Percentiles rank a stretch among this genome's conserved stretches.
Evolutionary conservation across 1,139 yeast species (phyloP).

Genomic region (Wickerhamomyces sp.): DNA sequence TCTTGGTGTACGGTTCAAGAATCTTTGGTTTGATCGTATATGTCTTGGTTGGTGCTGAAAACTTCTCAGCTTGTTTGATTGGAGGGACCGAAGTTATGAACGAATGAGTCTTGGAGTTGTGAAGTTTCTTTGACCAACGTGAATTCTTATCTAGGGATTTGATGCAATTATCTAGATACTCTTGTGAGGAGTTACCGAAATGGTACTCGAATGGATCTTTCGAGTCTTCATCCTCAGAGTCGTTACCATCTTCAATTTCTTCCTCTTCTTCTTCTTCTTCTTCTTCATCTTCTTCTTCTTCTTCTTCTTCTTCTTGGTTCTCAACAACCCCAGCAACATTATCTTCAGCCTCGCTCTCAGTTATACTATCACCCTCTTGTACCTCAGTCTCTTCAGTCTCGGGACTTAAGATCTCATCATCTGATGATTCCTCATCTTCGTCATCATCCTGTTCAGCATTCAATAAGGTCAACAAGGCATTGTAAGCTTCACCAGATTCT

Average conservation of each 20-base stretch:
- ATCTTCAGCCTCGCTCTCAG: constrained; percentile 17
- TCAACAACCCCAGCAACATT: constrained; percentile 7
- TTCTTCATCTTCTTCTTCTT: constrained; percentile 30
- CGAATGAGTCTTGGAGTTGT: constrained; percentile 11
- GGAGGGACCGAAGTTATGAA: no score
- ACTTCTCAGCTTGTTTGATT: background rate
- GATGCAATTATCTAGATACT: constrained; percentile 30
- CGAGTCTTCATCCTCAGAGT: constrained; percentile 30
- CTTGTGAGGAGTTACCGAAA: constrained; percentile 53
- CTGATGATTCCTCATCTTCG: constrained; percentile 30
- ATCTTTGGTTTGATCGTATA: constrained; percentile 30
- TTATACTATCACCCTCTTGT: constrained; percentile 13
- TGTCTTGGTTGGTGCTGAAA: background rate
- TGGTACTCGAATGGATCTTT: constrained; percentile 72
- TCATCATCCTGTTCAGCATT: constrained; percentile 12
- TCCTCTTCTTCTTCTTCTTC: constrained; percentile 31
- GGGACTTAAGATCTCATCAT: constrained; percentile 22
- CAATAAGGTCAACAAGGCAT: constrained; percentile 2
- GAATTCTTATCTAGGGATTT: constrained; percentile 6
- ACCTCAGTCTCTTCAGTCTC: constrained; percentile 24
- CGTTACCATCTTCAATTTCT: constrained; percentile 35
- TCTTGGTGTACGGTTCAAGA: constrained; percentile 15
- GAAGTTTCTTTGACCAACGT: constrained; percentile 13
- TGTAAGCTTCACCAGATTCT: constrained; percentile 7
- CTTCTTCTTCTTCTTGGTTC: constrained; percentile 23